These are phyloP conservation scores for Verticillium tricorpus DNA, from an alignment of 2,329 filamentous ascomycete genomes.

Conservation along the genomic window DNA sequence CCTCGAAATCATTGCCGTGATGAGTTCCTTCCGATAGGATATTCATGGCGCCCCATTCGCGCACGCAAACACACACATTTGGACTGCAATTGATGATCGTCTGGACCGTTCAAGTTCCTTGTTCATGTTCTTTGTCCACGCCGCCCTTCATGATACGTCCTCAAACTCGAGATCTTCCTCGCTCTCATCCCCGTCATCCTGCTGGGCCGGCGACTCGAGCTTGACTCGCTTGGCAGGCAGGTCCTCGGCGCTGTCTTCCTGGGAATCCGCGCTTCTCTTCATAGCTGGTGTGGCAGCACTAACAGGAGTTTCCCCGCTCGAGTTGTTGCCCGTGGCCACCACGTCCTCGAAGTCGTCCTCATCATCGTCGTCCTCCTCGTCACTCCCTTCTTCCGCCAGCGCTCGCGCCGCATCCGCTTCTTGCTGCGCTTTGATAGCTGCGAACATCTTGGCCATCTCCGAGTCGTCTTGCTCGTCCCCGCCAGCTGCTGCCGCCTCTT, in stretches of 20 bases:
- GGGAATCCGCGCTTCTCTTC: constrained; percentile 28
- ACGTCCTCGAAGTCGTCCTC: constrained; percentile 48
- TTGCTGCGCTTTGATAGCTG: constrained; percentile 59
- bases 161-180: constrained; percentile 57
- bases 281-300: constrained; percentile 19
- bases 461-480: constrained; percentile 48
- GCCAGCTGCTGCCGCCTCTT: constrained; percentile 35
- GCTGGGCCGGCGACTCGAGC: constrained; percentile 40
- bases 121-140: neutral
- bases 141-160: constrained; percentile 37
- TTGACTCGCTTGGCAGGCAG: constrained; percentile 57
- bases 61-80: neutral
- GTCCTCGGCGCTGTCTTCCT: constrained; percentile 30
- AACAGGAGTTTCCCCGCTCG: constrained; percentile 25
- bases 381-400: constrained; percentile 19
- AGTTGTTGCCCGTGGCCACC: constrained; percentile 29
- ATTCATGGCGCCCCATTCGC: neutral
- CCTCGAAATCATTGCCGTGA: neutral
- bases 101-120: neutral
- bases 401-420: constrained; percentile 34
- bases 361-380: constrained; percentile 31
- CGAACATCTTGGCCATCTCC: constrained; percentile 64
- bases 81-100: neutral
- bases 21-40: neutral
- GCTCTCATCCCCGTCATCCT: constrained; percentile 40